Evolutionary conservation across 495 filamentous ascomycete species (phyloP), one percentile per base, ranked within the genome.

Genomic region (Friedmanniomyces simplex): DNA sequence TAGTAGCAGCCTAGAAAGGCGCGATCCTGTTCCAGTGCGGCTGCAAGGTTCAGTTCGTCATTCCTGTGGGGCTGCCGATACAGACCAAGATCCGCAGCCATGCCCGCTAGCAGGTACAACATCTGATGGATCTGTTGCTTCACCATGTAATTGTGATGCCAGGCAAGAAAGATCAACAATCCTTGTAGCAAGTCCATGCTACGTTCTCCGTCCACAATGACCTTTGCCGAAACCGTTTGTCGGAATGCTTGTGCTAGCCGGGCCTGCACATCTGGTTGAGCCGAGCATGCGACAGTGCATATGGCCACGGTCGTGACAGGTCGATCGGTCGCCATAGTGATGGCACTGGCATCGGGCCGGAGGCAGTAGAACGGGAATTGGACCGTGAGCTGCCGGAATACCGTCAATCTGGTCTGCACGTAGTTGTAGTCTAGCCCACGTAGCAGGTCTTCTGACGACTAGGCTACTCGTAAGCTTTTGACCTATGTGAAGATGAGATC

Each of bases 1-100:
- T 59, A 48, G 21, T 52, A 59, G 50, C 56, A 59, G 28, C 56
- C 56, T 2, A 59, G 21, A 24, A 32, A 59, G 1, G 56, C 50
- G 21, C 56, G 16, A 45, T 50, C 22, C 14, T 22, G 47, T 20
- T 53, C 49, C 36, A 34, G 1, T 48, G 21, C 21, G 28, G 13
- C 22, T 13, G 39, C 52, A 7, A 51, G 1, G 16, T 32, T 45
- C 5, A 25, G 20, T 4, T 1, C 28, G 13, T 52, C 26, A 8
- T n/a, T 12, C 24, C 21, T 36, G 28, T 16, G n/a, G 18, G 43
- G 30, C 28, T 57, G 45, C 20, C 46, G 14, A 24, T 59, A 47
- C 12, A 52, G 18, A 21, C 56, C 56, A 13, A 59, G 26, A 25
- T 59, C 56, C 18, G 56, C 37, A n/a, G 56, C 56, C 49, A 59